Evolutionary conservation across 257 asterid species (phyloP).

Genomic region (Ilex aquifolium): DNA sequence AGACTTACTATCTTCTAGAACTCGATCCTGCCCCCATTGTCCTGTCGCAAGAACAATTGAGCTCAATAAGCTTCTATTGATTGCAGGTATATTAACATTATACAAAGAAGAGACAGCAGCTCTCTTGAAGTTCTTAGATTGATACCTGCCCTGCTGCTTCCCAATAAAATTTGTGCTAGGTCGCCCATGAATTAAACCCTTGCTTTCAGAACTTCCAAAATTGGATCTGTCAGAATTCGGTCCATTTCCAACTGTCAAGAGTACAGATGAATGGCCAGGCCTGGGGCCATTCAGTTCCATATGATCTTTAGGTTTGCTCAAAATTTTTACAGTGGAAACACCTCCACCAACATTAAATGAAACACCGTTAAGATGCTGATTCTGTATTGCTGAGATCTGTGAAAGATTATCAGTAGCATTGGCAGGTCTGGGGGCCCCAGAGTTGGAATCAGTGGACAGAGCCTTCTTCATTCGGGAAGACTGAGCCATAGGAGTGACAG

Average conservation of each 20-base stretch:
- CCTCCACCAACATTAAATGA: conserved; percentile 35
- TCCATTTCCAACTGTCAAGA: conserved; percentile 35
- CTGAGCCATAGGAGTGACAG: conserved; percentile 93
- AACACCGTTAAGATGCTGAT: conserved; percentile 36
- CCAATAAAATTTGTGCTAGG: conserved; percentile 31
- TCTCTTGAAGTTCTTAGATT: no score
- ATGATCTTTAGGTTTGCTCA: conserved; percentile 55
- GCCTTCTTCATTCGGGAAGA: conserved; percentile 51
- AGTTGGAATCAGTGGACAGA: conserved; percentile 41
- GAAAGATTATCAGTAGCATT: conserved; percentile 28
- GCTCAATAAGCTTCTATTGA: no score
- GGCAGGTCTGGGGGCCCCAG: conserved; percentile 16
- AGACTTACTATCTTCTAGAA: no score
- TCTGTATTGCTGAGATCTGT: conserved; percentile 29
- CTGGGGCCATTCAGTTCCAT: conserved; percentile 33
- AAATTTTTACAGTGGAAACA: conserved; percentile 47
- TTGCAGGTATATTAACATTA: no score
- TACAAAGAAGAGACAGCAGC: no score
- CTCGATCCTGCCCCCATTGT: no score
- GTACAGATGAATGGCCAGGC: conserved; percentile 25
- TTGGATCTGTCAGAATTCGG: conserved; percentile 29
- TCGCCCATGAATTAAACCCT: conserved; percentile 42
- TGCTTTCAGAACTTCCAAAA: conserved; percentile 30
- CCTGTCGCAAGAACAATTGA: no score
- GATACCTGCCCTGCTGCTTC: conserved; percentile 56